These are phyloP conservation scores for Cryptococcus hybrid DNA, from an alignment of 1,284 basidiomycete genomes.

Conservation along the genomic window DNA sequence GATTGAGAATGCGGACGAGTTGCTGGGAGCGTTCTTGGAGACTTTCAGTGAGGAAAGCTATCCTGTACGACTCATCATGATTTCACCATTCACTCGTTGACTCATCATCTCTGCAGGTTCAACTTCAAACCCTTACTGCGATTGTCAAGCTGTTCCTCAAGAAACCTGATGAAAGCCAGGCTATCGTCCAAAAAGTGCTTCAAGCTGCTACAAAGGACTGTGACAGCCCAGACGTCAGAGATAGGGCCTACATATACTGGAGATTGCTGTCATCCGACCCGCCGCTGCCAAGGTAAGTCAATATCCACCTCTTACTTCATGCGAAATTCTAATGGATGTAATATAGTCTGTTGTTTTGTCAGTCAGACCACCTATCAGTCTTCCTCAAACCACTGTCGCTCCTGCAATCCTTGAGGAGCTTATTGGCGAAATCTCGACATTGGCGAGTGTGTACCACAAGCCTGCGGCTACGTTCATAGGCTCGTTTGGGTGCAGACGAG, in stretches of 20 bases:
- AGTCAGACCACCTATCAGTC: slow-evolving; percentile 85
- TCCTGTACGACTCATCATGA: slow-evolving; percentile 48
- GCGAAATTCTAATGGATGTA: slow-evolving; percentile 2
- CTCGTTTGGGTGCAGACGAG: slow-evolving; percentile 74
- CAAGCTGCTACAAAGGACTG: slow-evolving; percentile 98
- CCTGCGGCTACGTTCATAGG: slow-evolving; percentile 90
- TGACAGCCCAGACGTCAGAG: slow-evolving; percentile 94
- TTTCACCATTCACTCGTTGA: background rate
- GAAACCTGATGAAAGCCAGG: slow-evolving; percentile 85
- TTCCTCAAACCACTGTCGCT: slow-evolving; percentile 86
- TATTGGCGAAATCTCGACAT: slow-evolving; percentile 76
- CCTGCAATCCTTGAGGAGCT: slow-evolving; percentile 91
- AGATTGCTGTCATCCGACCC: slow-evolving; percentile 84
- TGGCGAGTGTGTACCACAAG: slow-evolving; percentile 95
- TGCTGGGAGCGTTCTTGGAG: slow-evolving; percentile 88
- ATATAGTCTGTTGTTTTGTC: slow-evolving; percentile 83
- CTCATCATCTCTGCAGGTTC: slow-evolving; percentile 62
- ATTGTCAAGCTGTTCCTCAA: slow-evolving; percentile 96
- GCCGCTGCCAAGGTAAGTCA: slow-evolving; percentile 81
- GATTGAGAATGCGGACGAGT: slow-evolving; percentile 94
- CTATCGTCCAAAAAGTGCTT: slow-evolving; percentile 89
- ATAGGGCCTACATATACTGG: slow-evolving; percentile 97
- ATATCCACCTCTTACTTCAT: background rate
- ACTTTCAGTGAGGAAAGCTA: slow-evolving; percentile 93
- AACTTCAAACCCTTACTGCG: slow-evolving; percentile 91